Percentiles rank a stretch among this genome's conserved stretches.
Conservation (phyloP, 306 rosid species). For the Geum urbanum region DNA sequence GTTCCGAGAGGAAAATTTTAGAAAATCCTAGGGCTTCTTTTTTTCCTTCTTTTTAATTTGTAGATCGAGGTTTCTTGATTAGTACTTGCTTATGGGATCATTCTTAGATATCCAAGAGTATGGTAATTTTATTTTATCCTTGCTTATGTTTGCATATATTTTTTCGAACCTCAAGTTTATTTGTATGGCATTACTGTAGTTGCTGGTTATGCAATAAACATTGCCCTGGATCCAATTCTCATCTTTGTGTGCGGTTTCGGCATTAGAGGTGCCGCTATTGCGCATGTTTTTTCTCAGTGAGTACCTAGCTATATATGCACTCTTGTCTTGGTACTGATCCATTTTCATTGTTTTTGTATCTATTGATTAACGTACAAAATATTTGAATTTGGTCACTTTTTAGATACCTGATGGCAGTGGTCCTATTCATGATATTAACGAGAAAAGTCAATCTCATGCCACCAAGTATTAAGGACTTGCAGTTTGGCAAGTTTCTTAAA, state of each 20-base stretch:
- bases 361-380: neutral
- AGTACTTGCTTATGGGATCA: neutral
- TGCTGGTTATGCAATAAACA: constrained; percentile 59
- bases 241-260: constrained; percentile 70
- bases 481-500: constrained; percentile 70
- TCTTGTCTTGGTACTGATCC: neutral
- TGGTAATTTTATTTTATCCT: neutral
- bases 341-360: neutral
- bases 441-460: constrained; percentile 65
- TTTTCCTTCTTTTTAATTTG: neutral
- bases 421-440: constrained; percentile 52
- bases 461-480: constrained; percentile 71
- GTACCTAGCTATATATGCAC: too few relatives aligned
- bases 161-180: neutral
- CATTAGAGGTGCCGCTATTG: constrained; percentile 87
- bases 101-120: neutral
- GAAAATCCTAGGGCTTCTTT: neutral
- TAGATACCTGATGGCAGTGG: constrained; percentile 74
- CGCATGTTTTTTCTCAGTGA: constrained; percentile 95
- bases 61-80: too few relatives aligned
- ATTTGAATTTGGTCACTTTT: constrained; percentile 10
- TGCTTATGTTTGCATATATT: neutral
- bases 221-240: constrained; percentile 72
- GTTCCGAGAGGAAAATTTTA: too few relatives aligned
- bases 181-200: constrained; percentile 38